Evolutionary conservation across 2,329 filamentous ascomycete species (phyloP).

Genomic region (Pseudopyrenochaeta lycopersici): DNA sequence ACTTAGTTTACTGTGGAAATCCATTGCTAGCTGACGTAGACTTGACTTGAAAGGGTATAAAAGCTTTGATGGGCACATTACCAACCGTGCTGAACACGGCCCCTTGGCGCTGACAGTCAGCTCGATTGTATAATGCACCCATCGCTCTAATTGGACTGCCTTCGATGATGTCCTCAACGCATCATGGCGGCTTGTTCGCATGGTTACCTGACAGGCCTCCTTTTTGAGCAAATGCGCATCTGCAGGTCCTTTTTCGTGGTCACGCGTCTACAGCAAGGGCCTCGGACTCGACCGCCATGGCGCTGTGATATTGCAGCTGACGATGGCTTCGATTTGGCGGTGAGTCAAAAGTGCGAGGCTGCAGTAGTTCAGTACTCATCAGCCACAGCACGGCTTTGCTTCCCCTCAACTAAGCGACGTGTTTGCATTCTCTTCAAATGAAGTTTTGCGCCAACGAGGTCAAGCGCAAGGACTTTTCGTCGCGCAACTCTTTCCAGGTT

Average conservation of each 20-base stretch:
- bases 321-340: slow-evolving; percentile 7
- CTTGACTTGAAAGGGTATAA: too few species aligned
- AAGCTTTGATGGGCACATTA: background rate
- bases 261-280: background rate
- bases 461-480: background rate
- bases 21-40: too few species aligned
- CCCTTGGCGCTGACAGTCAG: slow-evolving; percentile 5
- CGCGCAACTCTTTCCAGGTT: slow-evolving; percentile 3
- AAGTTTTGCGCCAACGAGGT: background rate
- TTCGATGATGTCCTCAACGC: background rate
- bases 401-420: slow-evolving; percentile 3
- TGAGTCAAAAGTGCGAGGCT: slow-evolving; percentile 13
- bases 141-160: slow-evolving; percentile 10
- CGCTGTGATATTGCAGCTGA: slow-evolving; percentile 1
- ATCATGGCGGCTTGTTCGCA: background rate
- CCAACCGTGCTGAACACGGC: background rate
- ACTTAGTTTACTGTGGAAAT: too few species aligned
- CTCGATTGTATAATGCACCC: background rate
- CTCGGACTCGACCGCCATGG: background rate
- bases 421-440: slow-evolving; percentile 8
- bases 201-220: slow-evolving; percentile 4
- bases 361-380: slow-evolving; percentile 12
- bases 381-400: slow-evolving; percentile 9
- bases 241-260: background rate
- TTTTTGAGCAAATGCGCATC: slow-evolving; percentile 5